Evolutionary conservation across 441 rosid species (phyloP).

Genomic region (Gossypium lobatum): DNA sequence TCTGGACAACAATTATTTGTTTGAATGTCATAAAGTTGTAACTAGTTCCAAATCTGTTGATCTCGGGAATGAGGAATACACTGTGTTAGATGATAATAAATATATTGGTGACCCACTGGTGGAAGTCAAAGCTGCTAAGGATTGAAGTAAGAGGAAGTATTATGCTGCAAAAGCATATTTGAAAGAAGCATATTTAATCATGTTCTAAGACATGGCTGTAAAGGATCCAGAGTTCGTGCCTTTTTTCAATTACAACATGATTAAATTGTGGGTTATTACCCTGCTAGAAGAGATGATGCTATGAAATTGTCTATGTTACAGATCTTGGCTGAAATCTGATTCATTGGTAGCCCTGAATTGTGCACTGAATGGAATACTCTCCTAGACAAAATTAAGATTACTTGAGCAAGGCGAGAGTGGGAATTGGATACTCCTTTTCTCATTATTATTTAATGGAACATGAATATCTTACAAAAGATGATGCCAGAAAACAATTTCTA

Average conservation of each 20-base stretch:
- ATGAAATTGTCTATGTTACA: slow-evolving; percentile 94
- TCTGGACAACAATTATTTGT: slow-evolving; percentile 19
- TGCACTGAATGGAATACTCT: slow-evolving; percentile 92
- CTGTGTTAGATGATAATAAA: slow-evolving; percentile 94
- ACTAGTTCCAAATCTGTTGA: slow-evolving; percentile 85
- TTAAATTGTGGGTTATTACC: slow-evolving; percentile 89
- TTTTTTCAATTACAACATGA: slow-evolving; percentile 90
- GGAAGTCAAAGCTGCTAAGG: slow-evolving; percentile 89
- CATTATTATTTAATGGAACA: slow-evolving; percentile 73
- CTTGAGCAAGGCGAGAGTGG: slow-evolving; percentile 93
- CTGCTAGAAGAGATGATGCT: slow-evolving; percentile 98
- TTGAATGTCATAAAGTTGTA: slow-evolving; percentile 93
- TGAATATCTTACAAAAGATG: slow-evolving; percentile 84
- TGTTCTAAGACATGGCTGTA: slow-evolving; percentile 32
- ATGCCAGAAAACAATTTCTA: slow-evolving; percentile 93
- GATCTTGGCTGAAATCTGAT: slow-evolving; percentile 89
- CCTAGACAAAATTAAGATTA: slow-evolving; percentile 89
- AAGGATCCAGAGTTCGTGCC: slow-evolving; percentile 85
- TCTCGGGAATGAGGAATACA: slow-evolving; percentile 86
- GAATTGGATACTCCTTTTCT: slow-evolving; percentile 80
- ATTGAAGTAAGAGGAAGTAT: slow-evolving; percentile 89
- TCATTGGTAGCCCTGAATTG: slow-evolving; percentile 78
- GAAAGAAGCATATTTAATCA: slow-evolving; percentile 41
- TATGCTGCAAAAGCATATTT: slow-evolving; percentile 81
- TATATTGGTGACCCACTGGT: slow-evolving; percentile 86